These are phyloP conservation scores for Pisolithus marmoratus DNA, from an alignment of 768 basidiomycete species.

Conservation along the genomic window DNA sequence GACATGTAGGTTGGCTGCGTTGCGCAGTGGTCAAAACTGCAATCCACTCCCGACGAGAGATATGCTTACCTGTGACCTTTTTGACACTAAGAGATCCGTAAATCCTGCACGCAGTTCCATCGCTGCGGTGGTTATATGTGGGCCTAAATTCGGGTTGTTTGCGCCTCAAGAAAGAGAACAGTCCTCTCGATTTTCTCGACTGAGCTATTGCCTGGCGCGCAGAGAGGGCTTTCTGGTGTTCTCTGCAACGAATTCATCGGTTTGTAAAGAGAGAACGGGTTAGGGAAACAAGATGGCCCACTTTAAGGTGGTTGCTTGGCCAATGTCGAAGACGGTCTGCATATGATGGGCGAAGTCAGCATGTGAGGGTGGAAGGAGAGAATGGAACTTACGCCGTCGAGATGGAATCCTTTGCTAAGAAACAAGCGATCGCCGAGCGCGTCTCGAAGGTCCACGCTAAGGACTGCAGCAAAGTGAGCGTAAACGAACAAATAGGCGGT, in stretches of 20 bases:
- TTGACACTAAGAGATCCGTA: conserved; percentile 80
- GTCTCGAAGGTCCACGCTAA: conserved; percentile 87
- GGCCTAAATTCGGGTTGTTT: conserved; percentile 51
- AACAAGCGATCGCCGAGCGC: conserved; percentile 90
- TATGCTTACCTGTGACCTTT: conserved; percentile 71
- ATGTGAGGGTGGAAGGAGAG: not conserved
- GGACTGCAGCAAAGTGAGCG: conserved; percentile 38
- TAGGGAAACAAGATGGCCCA: conserved; percentile 20
- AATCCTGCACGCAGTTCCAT: conserved; percentile 79
- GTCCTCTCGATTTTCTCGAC: conserved; percentile 68
- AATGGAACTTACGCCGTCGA: conserved; percentile 66
- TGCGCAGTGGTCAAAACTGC: not conserved
- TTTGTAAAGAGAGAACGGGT: too few relatives aligned
- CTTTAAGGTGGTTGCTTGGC: conserved; percentile 73
- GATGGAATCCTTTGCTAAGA: conserved; percentile 70
- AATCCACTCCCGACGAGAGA: not conserved
- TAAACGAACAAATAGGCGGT: not conserved
- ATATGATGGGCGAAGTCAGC: not conserved
- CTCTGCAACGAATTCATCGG: conserved; percentile 29
- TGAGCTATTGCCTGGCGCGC: conserved; percentile 66
- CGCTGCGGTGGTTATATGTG: conserved; percentile 62
- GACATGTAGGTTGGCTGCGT: conserved; percentile 83
- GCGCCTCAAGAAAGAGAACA: conserved; percentile 54
- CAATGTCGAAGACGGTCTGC: conserved; percentile 74
- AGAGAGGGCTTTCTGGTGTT: conserved; percentile 61